Evolutionary conservation across 495 filamentous ascomycete genomes (phyloP), one percentile per base, ranked within the genome.

Genomic region (Amniculicola lignicola): DNA sequence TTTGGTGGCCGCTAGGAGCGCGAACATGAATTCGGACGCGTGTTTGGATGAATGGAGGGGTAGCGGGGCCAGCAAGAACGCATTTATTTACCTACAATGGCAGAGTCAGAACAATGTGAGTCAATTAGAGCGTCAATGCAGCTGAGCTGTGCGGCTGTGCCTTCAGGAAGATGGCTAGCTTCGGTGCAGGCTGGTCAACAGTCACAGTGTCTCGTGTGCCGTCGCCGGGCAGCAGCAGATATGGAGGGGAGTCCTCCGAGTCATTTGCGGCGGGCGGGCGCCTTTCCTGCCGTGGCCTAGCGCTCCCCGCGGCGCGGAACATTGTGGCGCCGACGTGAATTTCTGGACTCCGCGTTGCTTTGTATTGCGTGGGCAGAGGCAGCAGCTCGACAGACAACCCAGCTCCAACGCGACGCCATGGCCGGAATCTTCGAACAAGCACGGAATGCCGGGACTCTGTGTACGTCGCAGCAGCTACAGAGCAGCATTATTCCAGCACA

Each of bases 341-440:
- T 60, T 60, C 40, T 47, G 23, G 57, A 47, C n/a, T n/a, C n/a
- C n/a, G n/a, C n/a, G n/a, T n/a, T n/a, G n/a, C n/a, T n/a, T n/a
- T n/a, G n/a, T n/a, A n/a, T n/a, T n/a, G 19, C 57, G 50, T 35
- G 57, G 49, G 36, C 36, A 40, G 15, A 53, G 50, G 60, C 38
- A 63, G 50, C 49, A 63, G 50, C 40, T 41, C 41, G 39, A 49
- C 2, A 3, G 7, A 27, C 21, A 15, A 54, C 50, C 50, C 60
- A 45, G 51, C 56, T 59, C 12, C 46, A 52, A 31, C 35, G 44
- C 29, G 1, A 37, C 46, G 77, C 62, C 50, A 96, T 96, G 90
- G 81, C 85, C 70, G 85, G 86, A 65, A 86, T 96, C 67, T 96
- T 96, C 67, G 87, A 91, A 74, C 86, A 89, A 68, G 83, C 87